Conservation (phyloP, 768 basidiomycete genomes). For the Boletus reticuloceps region DNA sequence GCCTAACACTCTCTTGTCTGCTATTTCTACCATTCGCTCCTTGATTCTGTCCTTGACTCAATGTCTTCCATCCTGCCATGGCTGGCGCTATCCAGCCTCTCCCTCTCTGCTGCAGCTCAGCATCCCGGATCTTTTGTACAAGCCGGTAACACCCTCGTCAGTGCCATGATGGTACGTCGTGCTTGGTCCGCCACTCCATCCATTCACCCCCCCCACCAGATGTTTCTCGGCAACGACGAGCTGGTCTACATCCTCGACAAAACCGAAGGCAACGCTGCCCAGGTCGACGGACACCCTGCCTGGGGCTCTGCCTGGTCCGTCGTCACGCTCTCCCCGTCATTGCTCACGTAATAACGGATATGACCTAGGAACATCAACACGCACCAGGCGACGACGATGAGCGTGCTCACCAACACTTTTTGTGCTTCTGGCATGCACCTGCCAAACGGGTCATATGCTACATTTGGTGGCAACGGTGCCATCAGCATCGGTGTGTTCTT, state of each 20-base stretch:
- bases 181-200: too few relatives aligned
- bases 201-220: slow-evolving; percentile 37
- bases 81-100: slow-evolving; percentile 7
- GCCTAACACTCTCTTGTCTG: too few relatives aligned
- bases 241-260: slow-evolving; percentile 92
- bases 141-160: slow-evolving; percentile 38
- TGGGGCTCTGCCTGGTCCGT: slow-evolving; percentile 66
- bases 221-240: slow-evolving; percentile 75
- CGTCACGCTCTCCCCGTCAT: not conserved
- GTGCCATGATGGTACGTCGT: slow-evolving; percentile 49
- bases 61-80: slow-evolving; percentile 7
- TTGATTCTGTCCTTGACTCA: not conserved
- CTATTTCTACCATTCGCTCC: not conserved
- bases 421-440: slow-evolving; percentile 81
- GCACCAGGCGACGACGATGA: slow-evolving; percentile 22
- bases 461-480: slow-evolving; percentile 76
- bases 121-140: slow-evolving; percentile 15
- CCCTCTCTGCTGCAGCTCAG: slow-evolving; percentile 8
- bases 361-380: slow-evolving; percentile 18
- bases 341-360: not conserved
- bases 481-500: slow-evolving; percentile 42
- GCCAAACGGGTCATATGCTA: slow-evolving; percentile 70
- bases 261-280: slow-evolving; percentile 68
- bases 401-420: slow-evolving; percentile 65
- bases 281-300: slow-evolving; percentile 67